Evolutionary conservation across 768 basidiomycete genomes (phyloP).

Genomic region (Sporobolomyces phaffii): DNA sequence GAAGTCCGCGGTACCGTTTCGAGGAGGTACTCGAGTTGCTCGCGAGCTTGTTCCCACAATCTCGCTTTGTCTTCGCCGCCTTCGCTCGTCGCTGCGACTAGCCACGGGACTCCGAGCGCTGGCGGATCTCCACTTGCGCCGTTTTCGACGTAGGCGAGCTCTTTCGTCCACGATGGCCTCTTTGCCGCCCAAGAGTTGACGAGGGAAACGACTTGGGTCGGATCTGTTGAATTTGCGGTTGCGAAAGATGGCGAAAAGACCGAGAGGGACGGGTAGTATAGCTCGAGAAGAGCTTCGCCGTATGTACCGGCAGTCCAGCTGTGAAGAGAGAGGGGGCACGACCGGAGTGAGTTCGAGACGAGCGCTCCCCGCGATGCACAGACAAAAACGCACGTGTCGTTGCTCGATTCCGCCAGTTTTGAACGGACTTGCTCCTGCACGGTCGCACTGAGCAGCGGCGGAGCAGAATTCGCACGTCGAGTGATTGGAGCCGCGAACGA

Average conservation of each 20-base stretch:
- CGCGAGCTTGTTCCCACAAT: conserved; percentile 47
- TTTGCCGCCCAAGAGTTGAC: conserved; percentile 54
- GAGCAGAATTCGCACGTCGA: too few relatives aligned
- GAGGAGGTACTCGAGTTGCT: conserved; percentile 61
- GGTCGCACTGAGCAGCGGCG: too few relatives aligned
- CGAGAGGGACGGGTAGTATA: conserved; percentile 52
- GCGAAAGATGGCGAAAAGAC: conserved; percentile 47
- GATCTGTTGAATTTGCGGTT: conserved; percentile 14
- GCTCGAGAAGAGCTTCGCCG: conserved; percentile 53
- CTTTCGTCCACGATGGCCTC: conserved; percentile 43
- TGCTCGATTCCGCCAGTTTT: background rate
- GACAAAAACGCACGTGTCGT: conserved; percentile 11
- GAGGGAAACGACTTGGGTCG: conserved; percentile 44
- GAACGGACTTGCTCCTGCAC: background rate
- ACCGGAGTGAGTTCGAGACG: background rate
- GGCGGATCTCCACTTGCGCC: conserved; percentile 69
- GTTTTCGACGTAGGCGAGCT: conserved; percentile 55
- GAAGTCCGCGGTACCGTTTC: conserved; percentile 54
- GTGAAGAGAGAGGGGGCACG: background rate
- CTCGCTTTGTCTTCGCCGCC: conserved; percentile 62
- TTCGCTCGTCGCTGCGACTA: conserved; percentile 40
- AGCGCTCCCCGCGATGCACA: background rate
- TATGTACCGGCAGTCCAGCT: conserved; percentile 59
- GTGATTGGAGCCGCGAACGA: background rate
- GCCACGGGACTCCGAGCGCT: conserved; percentile 34